Evolutionary conservation across 78 protist species (phyloP).

Genomic region (Guillardia theta): DNA sequence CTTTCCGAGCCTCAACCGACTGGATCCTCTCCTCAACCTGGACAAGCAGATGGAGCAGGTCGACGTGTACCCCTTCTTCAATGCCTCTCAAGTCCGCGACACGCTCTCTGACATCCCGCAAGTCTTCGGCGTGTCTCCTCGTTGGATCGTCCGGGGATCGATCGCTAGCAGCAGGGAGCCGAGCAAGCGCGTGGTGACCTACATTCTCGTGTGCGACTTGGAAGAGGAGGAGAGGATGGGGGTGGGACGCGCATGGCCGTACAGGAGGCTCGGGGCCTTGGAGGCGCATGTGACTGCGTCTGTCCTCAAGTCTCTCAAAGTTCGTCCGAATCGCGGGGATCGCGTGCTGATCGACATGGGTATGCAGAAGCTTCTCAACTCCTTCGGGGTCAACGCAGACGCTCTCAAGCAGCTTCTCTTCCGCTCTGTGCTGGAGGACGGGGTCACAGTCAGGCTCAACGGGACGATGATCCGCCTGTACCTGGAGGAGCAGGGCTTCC

Average conservation of each 20-base stretch:
- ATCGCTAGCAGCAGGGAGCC: background rate
- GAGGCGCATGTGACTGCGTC: background rate
- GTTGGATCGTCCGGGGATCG: background rate
- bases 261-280: background rate
- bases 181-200: background rate
- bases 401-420: background rate
- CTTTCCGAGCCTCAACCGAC: background rate
- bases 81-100: background rate
- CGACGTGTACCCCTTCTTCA: background rate
- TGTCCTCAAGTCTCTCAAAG: background rate
- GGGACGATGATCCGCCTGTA: background rate
- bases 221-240: background rate
- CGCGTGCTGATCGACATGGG: background rate
- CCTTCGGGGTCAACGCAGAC: background rate
- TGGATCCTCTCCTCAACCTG: background rate
- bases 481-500: background rate
- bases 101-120: background rate
- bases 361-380: background rate
- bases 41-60: background rate
- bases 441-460: background rate
- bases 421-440: background rate
- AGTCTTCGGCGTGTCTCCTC: background rate
- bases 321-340: background rate
- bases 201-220: conserved; percentile 2
- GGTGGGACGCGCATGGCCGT: background rate